Base-by-base conservation (phyloP, 1,139 yeast genomes). In the Taphrina pruni region DNA sequence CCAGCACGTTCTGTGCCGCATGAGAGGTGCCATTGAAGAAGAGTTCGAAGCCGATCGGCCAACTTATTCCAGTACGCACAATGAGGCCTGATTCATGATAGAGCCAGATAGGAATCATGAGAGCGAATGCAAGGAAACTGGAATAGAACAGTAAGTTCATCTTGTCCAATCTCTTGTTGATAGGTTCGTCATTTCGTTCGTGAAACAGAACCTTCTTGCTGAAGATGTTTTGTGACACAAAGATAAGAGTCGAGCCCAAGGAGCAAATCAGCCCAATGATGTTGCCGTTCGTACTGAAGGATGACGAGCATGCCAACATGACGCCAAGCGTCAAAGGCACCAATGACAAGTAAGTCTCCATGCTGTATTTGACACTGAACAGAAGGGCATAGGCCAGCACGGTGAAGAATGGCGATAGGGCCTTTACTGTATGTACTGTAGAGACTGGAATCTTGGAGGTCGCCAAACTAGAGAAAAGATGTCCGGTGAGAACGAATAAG, bases 201-300 rank as follows among this genome's bases (percentile, higher is more conserved):
- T 73, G 82, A 1, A 97, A 90, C 70, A 93, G 81, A 70, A 91
- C 85, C 73, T 86, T 87, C 78, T 93, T 93, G 64, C 97, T 94
- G 80, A 90, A 92, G 74, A 93, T 90, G 78, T 93, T 93, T 77
- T 93, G 98, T 17, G 91, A 83, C 20, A 93, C 98, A 79, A 93
- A 93, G 66, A 92, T 90, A 58, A 90, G 76, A 87, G 93, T 89
- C 20, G 97, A 90, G 46, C 88, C 75, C 71, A 90, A 86, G 1
- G 97, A 97, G 78, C 86, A 90, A 14, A 85, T 55, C 69, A 92
- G 81, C 0, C 98, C 97, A 60, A 81, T 77, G 54, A 84, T 77
- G 76, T 87, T 86, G 48, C 83, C 78, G 38, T 79, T 74, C 69
- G 77, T 77, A 69, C 81, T 80, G 32, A 81, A 78, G 21, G 69